These are phyloP conservation scores for Suhomyces atakaporum DNA, from an alignment of 1,139 yeast genomes.

Conservation along the genomic window DNA sequence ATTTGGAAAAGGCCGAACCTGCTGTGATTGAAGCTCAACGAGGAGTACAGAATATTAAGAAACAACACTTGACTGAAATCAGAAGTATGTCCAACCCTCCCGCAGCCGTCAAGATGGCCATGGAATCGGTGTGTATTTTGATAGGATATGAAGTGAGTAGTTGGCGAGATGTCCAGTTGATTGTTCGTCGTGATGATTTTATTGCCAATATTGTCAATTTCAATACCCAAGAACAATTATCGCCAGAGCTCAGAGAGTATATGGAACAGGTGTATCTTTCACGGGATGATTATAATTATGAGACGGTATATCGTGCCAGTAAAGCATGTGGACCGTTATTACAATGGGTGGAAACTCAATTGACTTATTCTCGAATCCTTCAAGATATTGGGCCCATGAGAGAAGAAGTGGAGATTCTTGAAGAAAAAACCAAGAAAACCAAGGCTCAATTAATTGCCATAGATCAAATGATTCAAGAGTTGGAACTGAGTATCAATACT, in stretches of 20 bases:
- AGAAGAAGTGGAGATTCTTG: constrained; percentile 62
- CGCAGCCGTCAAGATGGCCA: constrained; percentile 75
- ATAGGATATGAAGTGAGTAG: constrained; percentile 67
- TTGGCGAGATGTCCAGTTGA: constrained; percentile 87
- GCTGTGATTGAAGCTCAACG: constrained; percentile 79
- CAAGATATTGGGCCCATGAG: constrained; percentile 75
- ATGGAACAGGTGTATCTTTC: constrained; percentile 66
- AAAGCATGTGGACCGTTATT: constrained; percentile 93
- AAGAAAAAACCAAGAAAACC: constrained; percentile 61
- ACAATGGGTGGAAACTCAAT: constrained; percentile 89
- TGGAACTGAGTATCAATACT: constrained; percentile 65
- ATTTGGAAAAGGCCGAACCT: constrained; percentile 78
- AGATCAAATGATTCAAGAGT: constrained; percentile 76
- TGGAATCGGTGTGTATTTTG: constrained; percentile 85
- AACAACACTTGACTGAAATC: constrained; percentile 87
- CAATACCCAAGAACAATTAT: constrained; percentile 62
- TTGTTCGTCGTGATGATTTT: constrained; percentile 83
- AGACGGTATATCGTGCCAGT: constrained; percentile 82
- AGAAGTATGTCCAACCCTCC: constrained; percentile 94
- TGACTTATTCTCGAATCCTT: constrained; percentile 66
- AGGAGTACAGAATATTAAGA: constrained; percentile 89
- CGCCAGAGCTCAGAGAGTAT: constrained; percentile 49
- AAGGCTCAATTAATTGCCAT: constrained; percentile 73
- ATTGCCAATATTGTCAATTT: constrained; percentile 80
- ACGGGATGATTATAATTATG: constrained; percentile 66